Evolutionary conservation across 371 early-diverging fungal species (phyloP).

Genomic region (Syncephalis fuscata): DNA sequence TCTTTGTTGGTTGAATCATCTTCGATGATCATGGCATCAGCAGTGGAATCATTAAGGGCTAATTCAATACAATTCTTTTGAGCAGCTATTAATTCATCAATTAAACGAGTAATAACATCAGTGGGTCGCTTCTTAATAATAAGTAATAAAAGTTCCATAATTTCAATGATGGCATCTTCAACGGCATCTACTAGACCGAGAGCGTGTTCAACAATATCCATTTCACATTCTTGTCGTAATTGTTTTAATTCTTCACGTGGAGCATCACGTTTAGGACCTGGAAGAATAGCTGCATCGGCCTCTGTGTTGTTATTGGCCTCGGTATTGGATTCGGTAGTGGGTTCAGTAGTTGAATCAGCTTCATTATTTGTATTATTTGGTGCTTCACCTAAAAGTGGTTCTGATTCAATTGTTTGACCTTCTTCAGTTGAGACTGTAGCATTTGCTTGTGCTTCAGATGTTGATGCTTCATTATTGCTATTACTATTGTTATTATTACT

Average conservation of each 20-base stretch:
- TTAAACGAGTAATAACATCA: slow-evolving; percentile 7
- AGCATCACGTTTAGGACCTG: not conserved
- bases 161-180: not conserved
- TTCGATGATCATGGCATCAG: no score
- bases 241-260: slow-evolving; percentile 20
- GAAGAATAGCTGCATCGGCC: slow-evolving; percentile 4
- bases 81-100: not conserved
- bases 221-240: slow-evolving; percentile 15
- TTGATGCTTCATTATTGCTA: slow-evolving; percentile 9
- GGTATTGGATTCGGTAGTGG: not conserved
- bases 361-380: slow-evolving; percentile 8
- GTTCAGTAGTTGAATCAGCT: slow-evolving; percentile 5
- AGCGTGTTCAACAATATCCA: slow-evolving; percentile 11
- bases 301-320: slow-evolving; percentile 9
- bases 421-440: no score
- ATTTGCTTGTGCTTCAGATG: no score
- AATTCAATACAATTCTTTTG: not conserved
- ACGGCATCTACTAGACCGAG: not conserved
- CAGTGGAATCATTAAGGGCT: not conserved
- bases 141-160: not conserved
- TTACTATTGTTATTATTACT: slow-evolving; percentile 7
- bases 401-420: no score
- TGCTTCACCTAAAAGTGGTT: no score
- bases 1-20: not conserved
- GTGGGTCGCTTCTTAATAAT: not conserved